A percentile compares a stretch with the other conserved stretches of the same genome.
These are phyloP conservation scores for Fraxinus dipetala DNA, from an alignment of 305 asterid species.

Conservation along the genomic window DNA sequence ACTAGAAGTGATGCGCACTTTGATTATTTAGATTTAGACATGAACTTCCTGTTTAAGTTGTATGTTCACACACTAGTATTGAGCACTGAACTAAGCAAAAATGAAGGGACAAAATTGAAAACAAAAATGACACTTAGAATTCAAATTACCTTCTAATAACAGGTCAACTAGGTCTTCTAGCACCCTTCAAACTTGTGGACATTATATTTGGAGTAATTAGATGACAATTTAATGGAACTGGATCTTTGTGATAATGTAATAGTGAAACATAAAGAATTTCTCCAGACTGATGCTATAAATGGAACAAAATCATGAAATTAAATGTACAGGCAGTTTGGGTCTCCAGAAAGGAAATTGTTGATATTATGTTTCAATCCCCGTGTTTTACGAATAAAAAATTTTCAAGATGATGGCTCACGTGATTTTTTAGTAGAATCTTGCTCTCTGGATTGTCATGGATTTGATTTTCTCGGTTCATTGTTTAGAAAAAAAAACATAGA, in stretches of 20 bases:
- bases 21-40: neutral
- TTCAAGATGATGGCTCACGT: neutral
- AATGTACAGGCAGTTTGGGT: neutral
- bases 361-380: neutral
- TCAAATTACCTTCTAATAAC: neutral
- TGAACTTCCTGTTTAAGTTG: neutral
- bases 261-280: neutral
- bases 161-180: neutral
- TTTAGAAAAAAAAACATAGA: neutral
- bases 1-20: neutral
- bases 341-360: neutral
- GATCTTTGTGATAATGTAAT: neutral
- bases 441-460: neutral
- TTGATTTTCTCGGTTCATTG: neutral
- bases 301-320: neutral
- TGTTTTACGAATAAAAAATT: neutral
- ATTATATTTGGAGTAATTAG: neutral
- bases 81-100: neutral
- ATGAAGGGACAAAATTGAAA: neutral
- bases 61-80: neutral
- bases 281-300: neutral
- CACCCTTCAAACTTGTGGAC: neutral
- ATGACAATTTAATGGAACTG: neutral
- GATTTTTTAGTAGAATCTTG: neutral
- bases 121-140: neutral